phyloP scores from a whole-genome alignment of 2,329 filamentous ascomycete genomes.

The Gnomoniopsis sp. region DNA sequence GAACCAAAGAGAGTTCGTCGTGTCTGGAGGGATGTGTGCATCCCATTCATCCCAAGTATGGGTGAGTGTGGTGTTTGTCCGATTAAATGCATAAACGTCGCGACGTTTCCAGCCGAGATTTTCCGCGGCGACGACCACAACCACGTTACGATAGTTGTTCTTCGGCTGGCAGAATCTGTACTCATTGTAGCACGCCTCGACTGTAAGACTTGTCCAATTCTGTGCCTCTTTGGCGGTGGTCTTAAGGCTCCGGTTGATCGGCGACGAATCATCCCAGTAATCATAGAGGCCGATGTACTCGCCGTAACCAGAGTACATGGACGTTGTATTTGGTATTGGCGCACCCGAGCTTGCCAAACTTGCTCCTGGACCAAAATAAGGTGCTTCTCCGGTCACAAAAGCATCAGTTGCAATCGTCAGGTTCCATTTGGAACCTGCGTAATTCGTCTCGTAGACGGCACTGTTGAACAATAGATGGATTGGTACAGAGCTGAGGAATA shows the following conservation, averaged over 20 bases:
- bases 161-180: neutral
- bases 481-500: conserved; percentile 25
- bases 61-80: neutral
- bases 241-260: neutral
- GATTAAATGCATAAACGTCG: neutral
- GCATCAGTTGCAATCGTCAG: conserved; percentile 17
- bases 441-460: conserved; percentile 13
- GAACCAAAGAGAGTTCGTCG: neutral
- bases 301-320: neutral
- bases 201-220: neutral
- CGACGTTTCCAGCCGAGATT: neutral
- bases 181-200: neutral
- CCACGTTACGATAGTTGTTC: neutral
- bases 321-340: neutral
- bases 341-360: neutral
- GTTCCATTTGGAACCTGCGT: conserved; percentile 9
- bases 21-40: neutral
- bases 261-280: neutral
- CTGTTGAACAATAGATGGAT: conserved; percentile 27
- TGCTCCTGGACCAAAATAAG: conserved; percentile 5
- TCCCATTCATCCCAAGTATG: neutral
- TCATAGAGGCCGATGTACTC: neutral
- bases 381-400: neutral
- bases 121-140: neutral
- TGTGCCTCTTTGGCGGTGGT: neutral